Percentiles rank a stretch among this genome's conserved stretches.
phyloP scores from a whole-genome alignment of 2,329 filamentous ascomycete species.

The Aspergillus awamori region DNA sequence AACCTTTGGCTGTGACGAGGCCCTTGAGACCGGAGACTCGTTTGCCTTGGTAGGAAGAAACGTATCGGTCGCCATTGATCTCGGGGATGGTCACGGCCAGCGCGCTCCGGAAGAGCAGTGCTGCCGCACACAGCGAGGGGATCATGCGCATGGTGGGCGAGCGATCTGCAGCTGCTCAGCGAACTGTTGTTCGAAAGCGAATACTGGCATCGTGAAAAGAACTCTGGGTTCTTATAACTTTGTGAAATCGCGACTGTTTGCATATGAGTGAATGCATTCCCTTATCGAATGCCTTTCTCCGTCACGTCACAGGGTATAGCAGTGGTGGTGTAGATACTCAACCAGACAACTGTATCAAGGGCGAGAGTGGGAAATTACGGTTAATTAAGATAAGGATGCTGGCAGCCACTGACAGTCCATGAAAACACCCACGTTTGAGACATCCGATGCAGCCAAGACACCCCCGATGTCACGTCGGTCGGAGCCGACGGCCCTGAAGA shows the following conservation, averaged over 20 bases:
- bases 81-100: conserved; percentile 57
- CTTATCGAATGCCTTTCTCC: too few relatives aligned
- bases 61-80: conserved; percentile 68
- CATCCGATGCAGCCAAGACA: conserved; percentile 1
- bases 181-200: too few relatives aligned
- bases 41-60: conserved; percentile 63
- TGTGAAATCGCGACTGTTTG: too few relatives aligned
- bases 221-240: too few relatives aligned
- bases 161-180: too few relatives aligned
- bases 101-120: conserved; percentile 12
- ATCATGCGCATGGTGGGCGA: conserved; percentile 11
- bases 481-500: neutral
- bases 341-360: neutral
- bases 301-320: too few relatives aligned
- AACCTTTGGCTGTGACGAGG: conserved; percentile 65
- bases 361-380: neutral
- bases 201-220: too few relatives aligned
- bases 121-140: neutral
- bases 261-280: too few relatives aligned
- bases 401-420: neutral
- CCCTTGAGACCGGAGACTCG: conserved; percentile 63
- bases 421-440: neutral
- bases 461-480: conserved; percentile 4
- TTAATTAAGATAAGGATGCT: neutral
- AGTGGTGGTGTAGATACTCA: too few relatives aligned